A percentile compares a stretch with the other conserved stretches of the same genome.
Evolutionary conservation across 371 early-diverging fungal species (phyloP).

Genomic region (Furculomyces boomerangus): DNA sequence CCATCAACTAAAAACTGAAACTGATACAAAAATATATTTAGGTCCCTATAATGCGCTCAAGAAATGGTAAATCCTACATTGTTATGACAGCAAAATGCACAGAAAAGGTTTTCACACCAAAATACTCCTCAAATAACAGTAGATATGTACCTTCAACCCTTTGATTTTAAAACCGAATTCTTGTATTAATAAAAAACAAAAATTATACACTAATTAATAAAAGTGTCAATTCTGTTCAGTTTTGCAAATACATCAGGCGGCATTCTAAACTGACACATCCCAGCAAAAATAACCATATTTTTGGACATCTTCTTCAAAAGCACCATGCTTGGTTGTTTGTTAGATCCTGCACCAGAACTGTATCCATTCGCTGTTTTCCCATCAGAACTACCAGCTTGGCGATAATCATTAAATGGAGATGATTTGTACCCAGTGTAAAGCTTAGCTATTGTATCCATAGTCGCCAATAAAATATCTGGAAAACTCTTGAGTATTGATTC

Average conservation of each 20-base stretch:
- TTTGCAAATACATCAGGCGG: constrained; percentile 56
- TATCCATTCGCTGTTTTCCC: not conserved
- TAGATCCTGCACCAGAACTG: not conserved
- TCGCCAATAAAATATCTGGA: constrained; percentile 50
- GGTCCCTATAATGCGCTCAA: not conserved
- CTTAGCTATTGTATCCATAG: constrained; percentile 46
- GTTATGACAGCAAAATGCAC: not conserved
- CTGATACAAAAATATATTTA: not conserved
- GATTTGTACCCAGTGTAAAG: constrained; percentile 28
- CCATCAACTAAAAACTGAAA: too few relatives aligned
- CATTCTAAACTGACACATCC: constrained; percentile 63
- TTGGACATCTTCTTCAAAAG: constrained; percentile 26
- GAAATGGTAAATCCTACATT: not conserved
- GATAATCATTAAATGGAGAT: constrained; percentile 24
- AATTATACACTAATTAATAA: constrained; percentile 29
- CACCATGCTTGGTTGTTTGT: constrained; percentile 15
- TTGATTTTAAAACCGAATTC: not conserved
- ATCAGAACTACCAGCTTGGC: not conserved
- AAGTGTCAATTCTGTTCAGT: constrained; percentile 52
- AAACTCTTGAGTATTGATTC: constrained; percentile 52
- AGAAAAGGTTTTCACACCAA: not conserved
- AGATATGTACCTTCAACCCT: not conserved
- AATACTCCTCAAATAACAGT: too few relatives aligned
- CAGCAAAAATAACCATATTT: constrained; percentile 57
- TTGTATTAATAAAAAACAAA: not conserved